Conservation (phyloP, 306 rosid species). For the Cicer chorassanicum region DNA sequence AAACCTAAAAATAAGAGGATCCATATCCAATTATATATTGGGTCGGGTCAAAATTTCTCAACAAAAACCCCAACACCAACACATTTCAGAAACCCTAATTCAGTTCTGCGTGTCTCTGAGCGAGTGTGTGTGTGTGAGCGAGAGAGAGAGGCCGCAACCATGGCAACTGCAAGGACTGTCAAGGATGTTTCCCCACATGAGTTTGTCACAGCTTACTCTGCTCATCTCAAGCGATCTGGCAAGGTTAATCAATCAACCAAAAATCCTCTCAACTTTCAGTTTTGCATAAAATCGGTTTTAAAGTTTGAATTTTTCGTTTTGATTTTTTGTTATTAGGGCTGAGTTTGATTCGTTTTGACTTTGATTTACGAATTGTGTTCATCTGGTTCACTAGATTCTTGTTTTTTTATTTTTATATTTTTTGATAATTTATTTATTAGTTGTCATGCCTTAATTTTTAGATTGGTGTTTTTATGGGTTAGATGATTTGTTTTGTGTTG, state of each 20-base stretch:
- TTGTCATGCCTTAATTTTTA: neutral
- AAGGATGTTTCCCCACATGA: constrained; percentile 54
- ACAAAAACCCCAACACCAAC: neutral
- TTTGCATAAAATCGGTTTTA: neutral
- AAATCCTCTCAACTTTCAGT: neutral
- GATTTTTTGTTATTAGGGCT: neutral
- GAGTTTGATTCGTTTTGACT: neutral
- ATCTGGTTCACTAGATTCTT: neutral
- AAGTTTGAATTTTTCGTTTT: neutral
- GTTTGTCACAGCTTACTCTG: constrained; percentile 52
- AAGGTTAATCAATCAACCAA: constrained; percentile 28
- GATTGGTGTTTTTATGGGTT: neutral
- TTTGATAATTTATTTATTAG: neutral
- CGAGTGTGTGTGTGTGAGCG: neutral
- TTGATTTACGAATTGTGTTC: neutral
- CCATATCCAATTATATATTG: neutral
- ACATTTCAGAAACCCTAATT: constrained; percentile 19
- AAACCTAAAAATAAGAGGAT: neutral
- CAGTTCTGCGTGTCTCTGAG: neutral
- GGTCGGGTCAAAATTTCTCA: constrained; percentile 3
- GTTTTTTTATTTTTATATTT: neutral
- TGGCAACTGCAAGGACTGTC: constrained; percentile 52
- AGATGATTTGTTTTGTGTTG: neutral
- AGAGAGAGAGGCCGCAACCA: constrained; percentile 17
- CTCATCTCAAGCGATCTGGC: constrained; percentile 55